Conservation (phyloP, 306 rosid genomes). For the Cucurbita moschata region DNA sequence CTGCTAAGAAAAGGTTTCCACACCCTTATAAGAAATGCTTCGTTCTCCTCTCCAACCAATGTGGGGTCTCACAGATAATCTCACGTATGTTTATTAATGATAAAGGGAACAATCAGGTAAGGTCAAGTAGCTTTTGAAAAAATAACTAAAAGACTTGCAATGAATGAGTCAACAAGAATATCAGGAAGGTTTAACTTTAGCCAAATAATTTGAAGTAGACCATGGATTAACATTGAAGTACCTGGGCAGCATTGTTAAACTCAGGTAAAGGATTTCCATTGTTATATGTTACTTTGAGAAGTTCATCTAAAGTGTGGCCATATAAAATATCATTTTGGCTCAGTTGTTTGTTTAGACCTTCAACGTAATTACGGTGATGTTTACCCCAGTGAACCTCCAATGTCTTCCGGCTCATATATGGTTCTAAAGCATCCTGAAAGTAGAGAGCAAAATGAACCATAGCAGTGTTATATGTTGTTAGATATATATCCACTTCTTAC, state of each 20-base stretch:
- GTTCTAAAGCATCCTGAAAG: constrained; percentile 79
- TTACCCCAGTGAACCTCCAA: constrained; percentile 79
- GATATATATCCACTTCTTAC: background rate
- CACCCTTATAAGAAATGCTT: too few species aligned
- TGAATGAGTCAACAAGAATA: background rate
- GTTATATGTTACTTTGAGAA: constrained; percentile 78
- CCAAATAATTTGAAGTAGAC: background rate
- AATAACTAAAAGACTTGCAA: background rate
- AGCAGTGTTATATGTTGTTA: background rate
- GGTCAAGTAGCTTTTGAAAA: background rate
- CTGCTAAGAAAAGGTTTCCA: too few species aligned
- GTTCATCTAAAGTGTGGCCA: constrained; percentile 78
- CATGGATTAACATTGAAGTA: constrained; percentile 20
- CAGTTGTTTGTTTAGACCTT: constrained; percentile 64
- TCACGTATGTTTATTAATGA: background rate
- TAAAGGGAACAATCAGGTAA: background rate
- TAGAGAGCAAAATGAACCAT: constrained; percentile 7
- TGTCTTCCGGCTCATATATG: constrained; percentile 69
- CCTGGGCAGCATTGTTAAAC: constrained; percentile 94
- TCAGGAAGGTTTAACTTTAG: background rate
- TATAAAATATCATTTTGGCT: constrained; percentile 61
- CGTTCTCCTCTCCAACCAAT: too few species aligned
- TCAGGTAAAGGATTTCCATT: constrained; percentile 80
- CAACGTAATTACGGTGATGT: constrained; percentile 58
- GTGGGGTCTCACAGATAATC: background rate